Evolutionary conservation across 1,284 basidiomycete genomes (phyloP), one percentile per base, ranked within the genome.

Genomic region (Fomitiporia mediterranea): DNA sequence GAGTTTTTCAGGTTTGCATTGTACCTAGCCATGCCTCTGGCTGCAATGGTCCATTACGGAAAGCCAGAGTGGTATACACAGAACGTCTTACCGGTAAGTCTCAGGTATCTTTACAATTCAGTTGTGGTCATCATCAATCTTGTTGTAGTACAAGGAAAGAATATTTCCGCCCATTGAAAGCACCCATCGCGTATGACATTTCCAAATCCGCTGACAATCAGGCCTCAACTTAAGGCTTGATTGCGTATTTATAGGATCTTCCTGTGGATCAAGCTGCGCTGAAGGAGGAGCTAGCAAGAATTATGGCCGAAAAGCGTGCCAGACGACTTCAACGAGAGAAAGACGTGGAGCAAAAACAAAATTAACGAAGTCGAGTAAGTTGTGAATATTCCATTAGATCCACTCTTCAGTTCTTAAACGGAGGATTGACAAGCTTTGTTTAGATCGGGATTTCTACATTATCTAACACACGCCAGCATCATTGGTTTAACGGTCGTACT

Each of bases 1-100:
- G 91, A 94, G 70, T 80, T 94, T 17, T 90, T 93, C 82, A 92
- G 91, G 72, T 94, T 94, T 64, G 84, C 83, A 1, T 74, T 93
- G 32, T 96, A 97, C 72, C 82, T 96, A 58, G 92, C 93, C 68
- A 86, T 95, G 61, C 94, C 94, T 0, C 81, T 95, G 51, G 77
- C 81, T 42, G 83, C 91, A 25, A 84, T 96, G 72, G 73, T 94
- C 52, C 89, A 94, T 69, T 95, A 91, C 66, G 92, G 93, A 53
- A 90, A 94, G 69, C 90, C 91, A 3, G 81, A 89, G 37, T 97
- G 92, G 92, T 96, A 94, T 67, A 76, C 80, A 47, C 74, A 77
- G 43, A 77, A 91, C 63, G 92, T 95, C 39, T 70, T 89, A 39
- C 91, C 93, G 8, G 92, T 92, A 69, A 62, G 88, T 71, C 11